These are phyloP conservation scores for Megacollybia marginata DNA, from an alignment of 768 basidiomycete genomes.

Conservation along the genomic window DNA sequence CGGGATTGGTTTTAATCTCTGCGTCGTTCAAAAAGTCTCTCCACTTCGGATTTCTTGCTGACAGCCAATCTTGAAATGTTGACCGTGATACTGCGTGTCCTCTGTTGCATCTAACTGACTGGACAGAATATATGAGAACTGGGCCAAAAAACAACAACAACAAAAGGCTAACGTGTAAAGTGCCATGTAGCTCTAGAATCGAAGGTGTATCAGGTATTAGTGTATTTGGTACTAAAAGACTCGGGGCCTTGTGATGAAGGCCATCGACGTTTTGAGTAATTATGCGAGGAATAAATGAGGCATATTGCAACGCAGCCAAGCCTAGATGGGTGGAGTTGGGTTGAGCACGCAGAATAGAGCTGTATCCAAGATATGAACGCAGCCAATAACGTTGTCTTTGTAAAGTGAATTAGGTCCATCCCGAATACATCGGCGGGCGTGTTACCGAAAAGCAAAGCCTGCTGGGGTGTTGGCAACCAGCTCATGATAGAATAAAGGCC, in stretches of 20 bases:
- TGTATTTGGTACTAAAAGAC: slow-evolving; percentile 19
- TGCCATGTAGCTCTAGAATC: slow-evolving; percentile 86
- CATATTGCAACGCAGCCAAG: slow-evolving; percentile 73
- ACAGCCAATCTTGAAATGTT: slow-evolving; percentile 69
- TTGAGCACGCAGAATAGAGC: slow-evolving; percentile 70
- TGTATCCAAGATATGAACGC: slow-evolving; percentile 79
- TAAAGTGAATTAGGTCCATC: not conserved
- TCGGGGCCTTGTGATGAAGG: slow-evolving; percentile 76
- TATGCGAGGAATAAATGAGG: slow-evolving; percentile 49
- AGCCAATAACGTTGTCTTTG: slow-evolving; percentile 85
- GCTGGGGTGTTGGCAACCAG: slow-evolving; percentile 63
- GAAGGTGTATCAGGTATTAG: not conserved
- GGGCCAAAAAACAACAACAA: not conserved
- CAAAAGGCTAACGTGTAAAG: slow-evolving; percentile 58
- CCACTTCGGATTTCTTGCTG: slow-evolving; percentile 74
- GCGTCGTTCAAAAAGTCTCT: slow-evolving; percentile 58
- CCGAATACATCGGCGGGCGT: not conserved
- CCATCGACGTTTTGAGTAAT: slow-evolving; percentile 97
- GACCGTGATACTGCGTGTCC: slow-evolving; percentile 64
- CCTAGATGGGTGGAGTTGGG: slow-evolving; percentile 90
- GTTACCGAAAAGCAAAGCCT: slow-evolving; percentile 67
- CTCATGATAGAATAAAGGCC: slow-evolving; percentile 78
- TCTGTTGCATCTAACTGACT: slow-evolving; percentile 73
- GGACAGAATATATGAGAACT: slow-evolving; percentile 4
- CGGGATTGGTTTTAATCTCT: slow-evolving; percentile 74